These are phyloP conservation scores for Blepharisma stoltei DNA, from an alignment of 73 alveolate genomes.

Conservation along the genomic window DNA sequence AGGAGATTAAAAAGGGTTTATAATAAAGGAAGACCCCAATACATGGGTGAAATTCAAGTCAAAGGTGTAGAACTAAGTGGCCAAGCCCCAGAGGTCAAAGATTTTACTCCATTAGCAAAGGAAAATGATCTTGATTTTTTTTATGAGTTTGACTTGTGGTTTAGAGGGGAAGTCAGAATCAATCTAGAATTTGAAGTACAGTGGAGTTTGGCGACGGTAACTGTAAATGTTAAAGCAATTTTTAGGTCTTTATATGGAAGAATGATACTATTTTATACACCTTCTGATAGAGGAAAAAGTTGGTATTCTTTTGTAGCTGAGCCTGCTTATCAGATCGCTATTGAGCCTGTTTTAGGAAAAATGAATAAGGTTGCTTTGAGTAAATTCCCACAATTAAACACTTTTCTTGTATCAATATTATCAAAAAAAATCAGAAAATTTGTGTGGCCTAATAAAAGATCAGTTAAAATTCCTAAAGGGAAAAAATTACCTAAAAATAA, in stretches of 20 bases:
- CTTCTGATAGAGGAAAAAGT: not conserved
- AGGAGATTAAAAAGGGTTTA: not conserved
- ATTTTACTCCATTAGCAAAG: not conserved
- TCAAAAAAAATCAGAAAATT: constrained; percentile 12
- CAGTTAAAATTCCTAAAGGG: constrained; percentile 19
- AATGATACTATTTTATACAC: not conserved
- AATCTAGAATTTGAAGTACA: constrained; percentile 4
- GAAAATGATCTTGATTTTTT: constrained; percentile 20
- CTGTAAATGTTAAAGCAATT: constrained; percentile 19
- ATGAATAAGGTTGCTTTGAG: constrained; percentile 22
- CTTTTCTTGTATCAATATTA: not conserved
- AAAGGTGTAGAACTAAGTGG: not conserved
- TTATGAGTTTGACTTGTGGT: constrained; percentile 28
- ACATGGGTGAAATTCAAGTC: constrained; percentile 21
- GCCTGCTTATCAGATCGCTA: constrained; percentile 16
- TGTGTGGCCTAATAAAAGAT: constrained; percentile 25
- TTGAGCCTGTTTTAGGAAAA: constrained; percentile 25
- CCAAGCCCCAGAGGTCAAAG: constrained; percentile 10
- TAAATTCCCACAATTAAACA: constrained; percentile 18
- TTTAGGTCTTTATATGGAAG: constrained; percentile 11
- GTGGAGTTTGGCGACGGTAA: constrained; percentile 6
- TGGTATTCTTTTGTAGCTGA: constrained; percentile 26
- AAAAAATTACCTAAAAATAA: not conserved
- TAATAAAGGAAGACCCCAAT: constrained; percentile 7
- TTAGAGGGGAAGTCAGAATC: constrained; percentile 19